phyloP scores from a whole-genome alignment of 2,329 filamentous ascomycete genomes.

The Arthroderma sp. region DNA sequence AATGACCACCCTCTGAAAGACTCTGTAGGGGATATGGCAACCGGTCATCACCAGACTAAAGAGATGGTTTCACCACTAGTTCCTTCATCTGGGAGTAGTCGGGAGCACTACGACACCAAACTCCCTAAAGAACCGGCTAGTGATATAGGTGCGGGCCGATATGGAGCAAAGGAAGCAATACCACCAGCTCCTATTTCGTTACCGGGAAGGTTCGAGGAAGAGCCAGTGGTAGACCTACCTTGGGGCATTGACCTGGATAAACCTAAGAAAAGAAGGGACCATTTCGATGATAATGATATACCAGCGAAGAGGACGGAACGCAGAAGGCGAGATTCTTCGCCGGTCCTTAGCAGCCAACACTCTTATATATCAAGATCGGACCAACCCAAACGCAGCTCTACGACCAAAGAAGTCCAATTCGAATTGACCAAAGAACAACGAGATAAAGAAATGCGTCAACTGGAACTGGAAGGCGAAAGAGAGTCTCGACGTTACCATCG shows the following conservation, averaged over 20 bases:
- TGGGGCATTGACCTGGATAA: background rate
- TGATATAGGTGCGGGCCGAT: background rate
- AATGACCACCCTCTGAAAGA: background rate
- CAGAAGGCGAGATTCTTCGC: slow-evolving; percentile 38
- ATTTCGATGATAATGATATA: background rate
- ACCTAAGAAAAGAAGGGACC: background rate
- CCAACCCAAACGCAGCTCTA: slow-evolving; percentile 23
- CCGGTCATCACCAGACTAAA: background rate
- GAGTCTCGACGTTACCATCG: slow-evolving; percentile 10
- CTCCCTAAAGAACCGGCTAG: background rate
- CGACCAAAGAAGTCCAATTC: slow-evolving; percentile 41
- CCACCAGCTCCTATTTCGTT: background rate
- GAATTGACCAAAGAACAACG: slow-evolving; percentile 46
- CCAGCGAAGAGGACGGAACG: slow-evolving; percentile 15
- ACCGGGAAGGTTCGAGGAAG: background rate
- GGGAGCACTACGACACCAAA: background rate
- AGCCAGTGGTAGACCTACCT: background rate
- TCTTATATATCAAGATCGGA: slow-evolving; percentile 17
- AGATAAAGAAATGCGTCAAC: slow-evolving; percentile 34
- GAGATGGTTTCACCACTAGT: background rate
- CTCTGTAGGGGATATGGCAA: background rate
- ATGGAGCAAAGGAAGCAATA: background rate
- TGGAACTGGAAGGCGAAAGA: slow-evolving; percentile 15
- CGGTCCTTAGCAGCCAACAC: slow-evolving; percentile 27
- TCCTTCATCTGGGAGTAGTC: background rate